A percentile compares a stretch with the other conserved stretches of the same genome.
These are phyloP conservation scores for Nevesoporus exiguus DNA, from an alignment of 768 basidiomycete species.

Conservation along the genomic window DNA sequence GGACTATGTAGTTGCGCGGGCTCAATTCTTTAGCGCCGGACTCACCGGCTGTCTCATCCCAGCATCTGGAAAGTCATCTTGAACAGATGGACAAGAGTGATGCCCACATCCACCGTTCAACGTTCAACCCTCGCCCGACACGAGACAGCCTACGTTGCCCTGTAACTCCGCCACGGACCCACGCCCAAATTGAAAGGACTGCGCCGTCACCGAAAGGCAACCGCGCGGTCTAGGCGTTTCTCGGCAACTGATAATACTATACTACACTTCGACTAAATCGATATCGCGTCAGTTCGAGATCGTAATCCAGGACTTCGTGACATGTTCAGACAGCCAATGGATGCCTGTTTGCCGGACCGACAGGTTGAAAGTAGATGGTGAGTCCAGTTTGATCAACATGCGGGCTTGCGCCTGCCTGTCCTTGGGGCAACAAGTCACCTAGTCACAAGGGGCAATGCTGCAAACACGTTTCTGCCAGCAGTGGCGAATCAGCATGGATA, in stretches of 20 bases:
- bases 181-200: background rate
- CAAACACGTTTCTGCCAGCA: conserved; percentile 31
- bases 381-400: background rate
- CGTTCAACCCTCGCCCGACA: too few relatives aligned
- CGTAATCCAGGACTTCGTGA: too few relatives aligned
- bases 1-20: too few relatives aligned
- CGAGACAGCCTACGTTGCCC: background rate
- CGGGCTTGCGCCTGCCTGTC: conserved; percentile 3
- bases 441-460: conserved; percentile 27
- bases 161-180: conserved; percentile 2
- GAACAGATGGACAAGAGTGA: too few relatives aligned
- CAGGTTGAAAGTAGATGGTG: background rate
- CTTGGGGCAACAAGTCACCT: conserved; percentile 8
- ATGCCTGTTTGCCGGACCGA: background rate
- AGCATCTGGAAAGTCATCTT: too few relatives aligned
- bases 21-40: too few relatives aligned
- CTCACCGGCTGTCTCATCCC: too few relatives aligned
- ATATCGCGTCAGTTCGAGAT: too few relatives aligned
- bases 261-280: too few relatives aligned
- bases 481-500: conserved; percentile 23
- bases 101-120: too few relatives aligned
- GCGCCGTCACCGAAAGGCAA: background rate
- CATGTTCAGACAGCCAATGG: background rate
- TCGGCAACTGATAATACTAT: too few relatives aligned
- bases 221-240: conserved; percentile 10